phyloP scores from a whole-genome alignment of 2,329 filamentous ascomycete genomes.

The Neonectria neomacrospora region DNA sequence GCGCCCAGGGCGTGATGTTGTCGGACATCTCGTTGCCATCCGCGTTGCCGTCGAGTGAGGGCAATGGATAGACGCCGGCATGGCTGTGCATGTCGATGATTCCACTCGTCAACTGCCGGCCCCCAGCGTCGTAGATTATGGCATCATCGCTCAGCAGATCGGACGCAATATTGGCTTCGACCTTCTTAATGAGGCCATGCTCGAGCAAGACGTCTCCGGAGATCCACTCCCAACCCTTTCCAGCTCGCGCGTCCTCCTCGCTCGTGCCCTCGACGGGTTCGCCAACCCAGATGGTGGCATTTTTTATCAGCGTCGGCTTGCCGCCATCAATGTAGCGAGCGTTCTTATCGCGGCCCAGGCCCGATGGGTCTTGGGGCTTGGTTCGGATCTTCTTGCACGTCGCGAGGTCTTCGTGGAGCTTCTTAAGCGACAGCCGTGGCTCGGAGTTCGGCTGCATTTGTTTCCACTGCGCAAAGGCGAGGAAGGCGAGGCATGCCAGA shows the following conservation, averaged over 20 bases:
- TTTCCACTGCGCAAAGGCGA: conserved; percentile 61
- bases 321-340: conserved; percentile 69
- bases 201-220: conserved; percentile 70
- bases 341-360: conserved; percentile 67
- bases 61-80: conserved; percentile 69
- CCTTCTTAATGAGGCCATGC: conserved; percentile 68
- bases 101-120: conserved; percentile 71
- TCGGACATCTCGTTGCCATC: conserved; percentile 73
- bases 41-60: conserved; percentile 61
- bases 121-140: conserved; percentile 66
- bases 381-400: conserved; percentile 66
- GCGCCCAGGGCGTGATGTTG: conserved; percentile 75
- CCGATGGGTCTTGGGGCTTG: conserved; percentile 66
- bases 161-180: conserved; percentile 57
- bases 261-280: conserved; percentile 65
- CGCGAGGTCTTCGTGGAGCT: conserved; percentile 64
- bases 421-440: conserved; percentile 60
- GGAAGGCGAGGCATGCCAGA: conserved; percentile 61
- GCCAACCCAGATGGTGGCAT: conserved; percentile 74
- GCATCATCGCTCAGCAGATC: conserved; percentile 58
- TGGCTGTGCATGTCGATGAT: conserved; percentile 81
- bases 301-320: conserved; percentile 71
- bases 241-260: conserved; percentile 64
- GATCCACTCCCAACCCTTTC: conserved; percentile 70
- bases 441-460: conserved; percentile 49